Conservation (phyloP, 2,329 filamentous ascomycete species). For the Talaromyces pinophilus region DNA sequence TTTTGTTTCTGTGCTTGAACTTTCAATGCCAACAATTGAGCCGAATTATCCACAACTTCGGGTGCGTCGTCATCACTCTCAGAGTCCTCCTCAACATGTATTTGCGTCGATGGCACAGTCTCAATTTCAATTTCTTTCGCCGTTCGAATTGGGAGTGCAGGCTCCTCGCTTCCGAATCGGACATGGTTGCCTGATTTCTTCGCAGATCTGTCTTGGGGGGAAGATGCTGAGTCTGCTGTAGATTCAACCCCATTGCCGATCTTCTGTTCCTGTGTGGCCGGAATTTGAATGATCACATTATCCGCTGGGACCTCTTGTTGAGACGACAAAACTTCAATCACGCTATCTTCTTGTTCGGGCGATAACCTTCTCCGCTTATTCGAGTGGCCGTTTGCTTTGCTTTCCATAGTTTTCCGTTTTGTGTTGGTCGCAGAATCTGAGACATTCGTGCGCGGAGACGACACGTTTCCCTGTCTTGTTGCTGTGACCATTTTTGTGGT, state of each 20-base stretch:
- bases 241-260: not conserved
- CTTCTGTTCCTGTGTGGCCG: slow-evolving; percentile 3
- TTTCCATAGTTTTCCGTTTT: slow-evolving; percentile 37
- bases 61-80: slow-evolving; percentile 41
- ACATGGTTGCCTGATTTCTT: slow-evolving; percentile 31
- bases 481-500: slow-evolving; percentile 38
- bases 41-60: slow-evolving; percentile 44
- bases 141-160: slow-evolving; percentile 29
- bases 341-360: slow-evolving; percentile 24
- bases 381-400: slow-evolving; percentile 29
- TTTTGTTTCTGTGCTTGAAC: slow-evolving; percentile 43
- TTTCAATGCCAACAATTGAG: slow-evolving; percentile 41
- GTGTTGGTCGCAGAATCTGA: slow-evolving; percentile 28
- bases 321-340: slow-evolving; percentile 25
- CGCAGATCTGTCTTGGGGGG: not conserved
- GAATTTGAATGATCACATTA: slow-evolving; percentile 15
- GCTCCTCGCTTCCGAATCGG: slow-evolving; percentile 47
- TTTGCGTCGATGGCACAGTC: slow-evolving; percentile 23
- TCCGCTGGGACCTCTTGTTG: slow-evolving; percentile 16
- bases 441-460: slow-evolving; percentile 25
- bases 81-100: slow-evolving; percentile 15
- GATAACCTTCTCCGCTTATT: slow-evolving; percentile 39
- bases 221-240: not conserved
- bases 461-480: slow-evolving; percentile 33
- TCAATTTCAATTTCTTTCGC: slow-evolving; percentile 27